These are phyloP conservation scores for Pseudocercospora cruenta DNA, from an alignment of 2,329 filamentous ascomycete genomes.

Conservation along the genomic window DNA sequence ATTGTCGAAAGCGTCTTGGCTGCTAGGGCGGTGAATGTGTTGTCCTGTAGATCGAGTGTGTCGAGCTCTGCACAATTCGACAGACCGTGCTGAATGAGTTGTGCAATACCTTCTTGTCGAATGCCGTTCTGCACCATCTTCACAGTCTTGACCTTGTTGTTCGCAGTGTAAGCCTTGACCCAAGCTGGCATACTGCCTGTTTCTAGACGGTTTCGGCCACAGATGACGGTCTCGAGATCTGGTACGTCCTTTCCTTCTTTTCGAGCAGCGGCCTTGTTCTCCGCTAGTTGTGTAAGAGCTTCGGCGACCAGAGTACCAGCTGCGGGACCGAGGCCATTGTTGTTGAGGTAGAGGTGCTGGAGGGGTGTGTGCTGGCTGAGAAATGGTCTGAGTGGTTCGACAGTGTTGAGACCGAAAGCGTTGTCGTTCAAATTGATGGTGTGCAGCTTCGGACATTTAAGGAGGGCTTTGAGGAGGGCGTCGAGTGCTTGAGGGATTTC, in stretches of 20 bases:
- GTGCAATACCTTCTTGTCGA: conserved; percentile 85
- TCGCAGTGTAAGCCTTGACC: conserved; percentile 83
- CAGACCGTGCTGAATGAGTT: conserved; percentile 78
- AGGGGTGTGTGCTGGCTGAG: conserved; percentile 85
- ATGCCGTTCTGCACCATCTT: conserved; percentile 99
- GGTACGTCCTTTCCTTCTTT: conserved; percentile 71
- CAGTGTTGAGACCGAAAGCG: conserved; percentile 93
- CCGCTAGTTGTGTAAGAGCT: conserved; percentile 79
- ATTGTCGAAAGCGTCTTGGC: conserved; percentile 77
- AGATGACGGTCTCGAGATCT: conserved; percentile 92
- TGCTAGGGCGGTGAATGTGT: conserved; percentile 86
- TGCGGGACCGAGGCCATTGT: conserved; percentile 93
- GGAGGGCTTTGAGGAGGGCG: conserved; percentile 79
- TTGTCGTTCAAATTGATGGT: conserved; percentile 98
- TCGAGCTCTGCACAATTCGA: conserved; percentile 69
- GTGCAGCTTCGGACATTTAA: conserved; percentile 82
- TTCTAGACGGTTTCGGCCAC: conserved; percentile 92
- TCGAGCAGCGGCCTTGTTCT: conserved; percentile 78
- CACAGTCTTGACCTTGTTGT: conserved; percentile 76
- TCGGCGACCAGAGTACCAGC: conserved; percentile 88
- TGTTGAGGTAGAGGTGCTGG: conserved; percentile 94
- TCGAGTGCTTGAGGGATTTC: conserved; percentile 92
- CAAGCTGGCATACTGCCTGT: conserved; percentile 96
- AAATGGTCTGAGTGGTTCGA: conserved; percentile 90
- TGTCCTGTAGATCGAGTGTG: conserved; percentile 91